Evolutionary conservation across 768 basidiomycete genomes (phyloP).

Genomic region (Dioszegia crocea): DNA sequence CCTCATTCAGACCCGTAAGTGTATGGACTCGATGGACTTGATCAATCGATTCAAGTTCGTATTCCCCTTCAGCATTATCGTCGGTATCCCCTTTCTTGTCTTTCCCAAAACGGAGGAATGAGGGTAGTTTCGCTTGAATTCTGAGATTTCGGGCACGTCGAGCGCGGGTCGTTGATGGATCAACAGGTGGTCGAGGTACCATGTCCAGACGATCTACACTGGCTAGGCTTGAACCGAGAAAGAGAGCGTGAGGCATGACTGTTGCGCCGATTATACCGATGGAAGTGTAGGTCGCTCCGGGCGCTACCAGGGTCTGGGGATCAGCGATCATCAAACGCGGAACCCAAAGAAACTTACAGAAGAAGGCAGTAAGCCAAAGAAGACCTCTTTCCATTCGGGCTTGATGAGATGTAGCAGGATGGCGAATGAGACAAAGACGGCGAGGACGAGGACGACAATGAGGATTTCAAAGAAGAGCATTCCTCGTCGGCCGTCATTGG

Average conservation of each 20-base stretch:
- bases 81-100: not conserved
- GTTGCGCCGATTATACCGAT: slow-evolving; percentile 56
- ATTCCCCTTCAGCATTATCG: not conserved
- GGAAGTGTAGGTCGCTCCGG: slow-evolving; percentile 50
- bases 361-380: slow-evolving; percentile 72
- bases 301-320: slow-evolving; percentile 43
- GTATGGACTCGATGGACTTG: not conserved
- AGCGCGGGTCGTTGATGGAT: not conserved
- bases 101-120: not conserved
- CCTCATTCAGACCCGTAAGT: slow-evolving; percentile 5
- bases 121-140: not conserved
- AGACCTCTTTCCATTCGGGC: slow-evolving; percentile 69
- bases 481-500: slow-evolving; percentile 43
- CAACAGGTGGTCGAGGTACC: slow-evolving; percentile 30
- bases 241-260: slow-evolving; percentile 90
- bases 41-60: not conserved
- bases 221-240: slow-evolving; percentile 78
- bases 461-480: slow-evolving; percentile 50
- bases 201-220: slow-evolving; percentile 68
- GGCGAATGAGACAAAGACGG: slow-evolving; percentile 72
- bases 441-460: slow-evolving; percentile 52
- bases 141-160: not conserved
- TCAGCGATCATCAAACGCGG: too few relatives aligned
- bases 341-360: too few relatives aligned
- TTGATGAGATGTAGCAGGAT: slow-evolving; percentile 68